phyloP scores from a whole-genome alignment of 2,329 filamentous ascomycete species.

The Nigrospora sphaerica region DNA sequence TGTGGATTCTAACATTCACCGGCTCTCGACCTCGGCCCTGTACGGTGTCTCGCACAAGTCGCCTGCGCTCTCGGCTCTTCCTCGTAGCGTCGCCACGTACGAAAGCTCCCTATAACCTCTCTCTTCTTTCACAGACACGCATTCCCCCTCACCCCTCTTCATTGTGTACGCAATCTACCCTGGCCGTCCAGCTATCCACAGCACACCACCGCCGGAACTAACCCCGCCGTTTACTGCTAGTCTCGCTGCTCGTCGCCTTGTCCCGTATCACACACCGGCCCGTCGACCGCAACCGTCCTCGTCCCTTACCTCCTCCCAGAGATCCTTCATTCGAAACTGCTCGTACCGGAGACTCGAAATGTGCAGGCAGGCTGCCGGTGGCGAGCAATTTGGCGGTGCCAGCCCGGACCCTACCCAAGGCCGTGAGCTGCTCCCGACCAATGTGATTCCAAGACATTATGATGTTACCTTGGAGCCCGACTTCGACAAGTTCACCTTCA shows the following conservation, averaged over 20 bases:
- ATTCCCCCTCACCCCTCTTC: too few relatives aligned
- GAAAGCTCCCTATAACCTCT: too few relatives aligned
- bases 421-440: constrained; percentile 82
- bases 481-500: constrained; percentile 79
- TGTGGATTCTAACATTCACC: constrained; percentile 3
- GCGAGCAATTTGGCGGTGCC: constrained; percentile 45
- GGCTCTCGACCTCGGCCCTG: neutral
- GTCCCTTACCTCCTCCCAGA: neutral
- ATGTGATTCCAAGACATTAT: constrained; percentile 90
- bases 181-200: too few relatives aligned
- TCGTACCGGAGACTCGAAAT: constrained; percentile 68
- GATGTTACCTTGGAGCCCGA: constrained; percentile 86
- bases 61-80: neutral
- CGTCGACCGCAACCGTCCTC: neutral
- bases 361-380: constrained; percentile 56
- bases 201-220: neutral
- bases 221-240: neutral
- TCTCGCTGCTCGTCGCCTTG: neutral
- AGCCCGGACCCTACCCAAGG: constrained; percentile 46
- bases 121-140: too few relatives aligned
- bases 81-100: neutral
- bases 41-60: constrained; percentile 1
- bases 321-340: constrained; percentile 41
- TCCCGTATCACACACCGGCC: neutral
- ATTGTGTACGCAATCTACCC: too few relatives aligned